phyloP scores from a whole-genome alignment of 2,329 filamentous ascomycete species.

The Exophiala oligosperma region DNA sequence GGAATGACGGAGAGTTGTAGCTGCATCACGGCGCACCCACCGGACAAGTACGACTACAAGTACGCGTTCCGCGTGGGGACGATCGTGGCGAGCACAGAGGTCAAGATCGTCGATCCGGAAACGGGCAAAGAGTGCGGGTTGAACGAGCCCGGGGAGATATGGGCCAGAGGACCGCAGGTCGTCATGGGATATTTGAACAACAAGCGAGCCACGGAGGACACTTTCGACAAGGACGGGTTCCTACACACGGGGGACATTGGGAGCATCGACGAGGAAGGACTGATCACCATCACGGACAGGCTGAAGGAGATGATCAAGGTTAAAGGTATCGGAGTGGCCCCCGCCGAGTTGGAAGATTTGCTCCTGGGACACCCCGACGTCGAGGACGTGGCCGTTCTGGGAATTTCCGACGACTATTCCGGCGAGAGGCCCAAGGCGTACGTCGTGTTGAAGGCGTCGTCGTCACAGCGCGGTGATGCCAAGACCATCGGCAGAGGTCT shows the following conservation, averaged over 20 bases:
- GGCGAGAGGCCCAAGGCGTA: constrained; percentile 41
- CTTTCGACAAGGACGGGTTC: constrained; percentile 62
- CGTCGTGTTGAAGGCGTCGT: constrained; percentile 37
- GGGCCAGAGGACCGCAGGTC: constrained; percentile 77
- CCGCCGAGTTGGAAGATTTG: constrained; percentile 49
- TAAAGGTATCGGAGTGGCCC: constrained; percentile 49
- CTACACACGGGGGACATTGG: constrained; percentile 69
- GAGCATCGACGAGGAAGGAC: constrained; percentile 54
- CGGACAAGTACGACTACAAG: constrained; percentile 55
- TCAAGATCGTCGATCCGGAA: constrained; percentile 57
- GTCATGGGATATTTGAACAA: constrained; percentile 79
- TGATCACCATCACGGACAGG: constrained; percentile 72
- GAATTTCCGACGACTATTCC: constrained; percentile 40
- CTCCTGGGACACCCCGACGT: constrained; percentile 47
- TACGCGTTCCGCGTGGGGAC: constrained; percentile 49
- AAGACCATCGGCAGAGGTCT: constrained; percentile 16
- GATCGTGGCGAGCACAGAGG: constrained; percentile 58
- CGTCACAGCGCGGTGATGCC: constrained; percentile 13
- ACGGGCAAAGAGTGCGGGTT: constrained; percentile 53
- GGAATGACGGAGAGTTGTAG: constrained; percentile 68
- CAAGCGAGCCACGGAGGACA: constrained; percentile 66
- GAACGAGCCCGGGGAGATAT: constrained; percentile 59
- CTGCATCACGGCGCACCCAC: constrained; percentile 63
- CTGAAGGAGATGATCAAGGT: constrained; percentile 59
- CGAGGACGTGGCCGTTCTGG: constrained; percentile 48